Base-by-base conservation (phyloP, 2,329 filamentous ascomycete species). In the Colletotrichum aenigma region DNA sequence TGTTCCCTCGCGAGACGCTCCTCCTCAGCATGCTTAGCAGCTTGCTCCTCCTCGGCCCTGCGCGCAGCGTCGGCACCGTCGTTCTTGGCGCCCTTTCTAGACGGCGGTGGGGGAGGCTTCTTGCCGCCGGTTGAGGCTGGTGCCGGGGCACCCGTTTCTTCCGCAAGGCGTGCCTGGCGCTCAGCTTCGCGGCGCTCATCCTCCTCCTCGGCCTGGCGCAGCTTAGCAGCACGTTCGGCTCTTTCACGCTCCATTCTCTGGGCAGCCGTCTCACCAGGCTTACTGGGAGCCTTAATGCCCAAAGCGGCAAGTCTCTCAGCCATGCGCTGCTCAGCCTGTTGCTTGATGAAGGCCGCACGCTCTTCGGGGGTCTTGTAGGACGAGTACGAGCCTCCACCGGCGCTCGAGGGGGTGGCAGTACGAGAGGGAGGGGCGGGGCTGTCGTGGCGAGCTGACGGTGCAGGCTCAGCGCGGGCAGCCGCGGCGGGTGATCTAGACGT, bases 251-350 rank as follows among this genome's bases (percentile, higher is more conserved):
- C 97, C 74, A 94, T 91, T 76, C 96, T 92, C 85, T 99, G 96
- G 72, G 94, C 91, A 38, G 96, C 87, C 34, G 93, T 94, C 86
- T 99, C 97, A 4, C 94, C 93, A 52, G 93, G 87, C 82, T 97
- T 97, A 21, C 89, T 89, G 7, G 95, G 94, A 34, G 95, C 93
- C 84, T 95, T 98, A 82, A 99, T 94, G 43, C 97, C 97, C 76
- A 98, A 91, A 62, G 96, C 96, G 76, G 97, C 97, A 81, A 99
- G 91, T 76, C 97, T 93, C 84, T 98, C 97, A 43, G 97, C 96
- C 94, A 99, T 98, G 75, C 96, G 95, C 82, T 96, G 95, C 84
- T 98, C 96, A 10, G 97, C 97, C 83, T 98, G 96, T 84, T 98
- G 96, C 83, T 97, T 98, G 82, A 98, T 98, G 81, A 97, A 98